phyloP scores from a whole-genome alignment of 148 eudicot species.

The Vaccinium macrocarpon region DNA sequence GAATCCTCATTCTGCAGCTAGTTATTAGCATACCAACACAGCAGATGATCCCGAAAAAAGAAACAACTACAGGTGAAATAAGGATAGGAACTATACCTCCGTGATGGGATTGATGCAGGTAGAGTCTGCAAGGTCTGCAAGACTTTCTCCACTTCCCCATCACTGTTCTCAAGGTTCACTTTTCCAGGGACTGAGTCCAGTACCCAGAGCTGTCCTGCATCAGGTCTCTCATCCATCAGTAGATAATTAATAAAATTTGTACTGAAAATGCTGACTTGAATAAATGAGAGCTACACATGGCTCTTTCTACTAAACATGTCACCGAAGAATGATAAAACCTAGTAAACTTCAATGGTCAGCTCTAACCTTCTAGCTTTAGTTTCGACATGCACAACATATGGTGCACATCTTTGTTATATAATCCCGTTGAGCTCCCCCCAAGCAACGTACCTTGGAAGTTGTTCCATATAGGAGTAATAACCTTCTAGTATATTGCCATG shows the following conservation, averaged over 20 bases:
- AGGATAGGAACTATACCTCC: slow-evolving; percentile 45
- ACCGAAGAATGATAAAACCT: background rate
- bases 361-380: background rate
- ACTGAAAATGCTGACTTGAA: background rate
- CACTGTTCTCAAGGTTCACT: slow-evolving; percentile 53
- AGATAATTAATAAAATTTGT: background rate
- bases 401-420: background rate
- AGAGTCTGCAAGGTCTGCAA: slow-evolving; percentile 81
- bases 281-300: background rate
- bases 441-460: background rate
- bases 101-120: slow-evolving; percentile 70
- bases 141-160: slow-evolving; percentile 92
- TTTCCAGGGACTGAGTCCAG: slow-evolving; percentile 92
- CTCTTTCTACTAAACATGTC: background rate
- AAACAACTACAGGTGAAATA: background rate
- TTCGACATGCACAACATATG: background rate
- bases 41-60: background rate
- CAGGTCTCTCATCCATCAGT: slow-evolving; percentile 31
- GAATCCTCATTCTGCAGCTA: background rate
- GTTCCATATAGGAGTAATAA: background rate
- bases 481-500: background rate
- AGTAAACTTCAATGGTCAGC: background rate
- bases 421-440: background rate
- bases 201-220: slow-evolving; percentile 97
- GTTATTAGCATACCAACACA: background rate